Percentiles rank a stretch among this genome's conserved stretches.
phyloP scores from a whole-genome alignment of 306 rosid genomes.

The Astragalus glycyphyllos region DNA sequence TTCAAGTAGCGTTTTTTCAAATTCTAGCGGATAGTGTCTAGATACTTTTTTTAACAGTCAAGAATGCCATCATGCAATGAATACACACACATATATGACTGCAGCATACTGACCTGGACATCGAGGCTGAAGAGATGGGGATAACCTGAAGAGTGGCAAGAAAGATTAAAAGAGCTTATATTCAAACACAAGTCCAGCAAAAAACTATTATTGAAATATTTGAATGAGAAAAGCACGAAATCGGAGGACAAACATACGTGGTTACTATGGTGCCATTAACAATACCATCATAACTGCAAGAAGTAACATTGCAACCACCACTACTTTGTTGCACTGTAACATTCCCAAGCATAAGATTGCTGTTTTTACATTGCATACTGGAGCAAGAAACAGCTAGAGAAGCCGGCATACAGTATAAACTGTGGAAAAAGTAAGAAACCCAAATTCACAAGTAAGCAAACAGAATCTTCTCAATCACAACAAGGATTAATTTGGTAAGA shows the following conservation, averaged over 20 bases:
- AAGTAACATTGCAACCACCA: constrained; percentile 90
- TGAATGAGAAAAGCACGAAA: constrained; percentile 18
- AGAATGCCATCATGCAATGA: constrained; percentile 17
- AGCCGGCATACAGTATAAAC: constrained; percentile 97
- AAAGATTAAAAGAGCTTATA: constrained; percentile 36
- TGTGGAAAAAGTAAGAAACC: constrained; percentile 44
- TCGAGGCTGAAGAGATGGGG: constrained; percentile 85
- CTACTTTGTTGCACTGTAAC: constrained; percentile 72
- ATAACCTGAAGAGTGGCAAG: constrained; percentile 60
- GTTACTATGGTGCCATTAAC: constrained; percentile 85
- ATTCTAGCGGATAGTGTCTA: no score
- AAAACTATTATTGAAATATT: constrained; percentile 13
- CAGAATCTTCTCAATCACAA: constrained; percentile 16
- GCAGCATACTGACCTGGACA: constrained; percentile 77
- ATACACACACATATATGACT: neutral
- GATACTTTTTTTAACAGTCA: neutral
- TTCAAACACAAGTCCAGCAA: neutral
- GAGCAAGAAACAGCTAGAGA: constrained; percentile 95
- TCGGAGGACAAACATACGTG: constrained; percentile 52
- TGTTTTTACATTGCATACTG: constrained; percentile 91
- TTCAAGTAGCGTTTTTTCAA: no score
- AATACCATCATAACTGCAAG: constrained; percentile 83
- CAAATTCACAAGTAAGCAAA: constrained; percentile 31
- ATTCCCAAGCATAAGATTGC: constrained; percentile 93
- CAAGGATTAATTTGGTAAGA: neutral